Conservation (phyloP, 129 eudicot species). For the Flaveria ramosissima region DNA sequence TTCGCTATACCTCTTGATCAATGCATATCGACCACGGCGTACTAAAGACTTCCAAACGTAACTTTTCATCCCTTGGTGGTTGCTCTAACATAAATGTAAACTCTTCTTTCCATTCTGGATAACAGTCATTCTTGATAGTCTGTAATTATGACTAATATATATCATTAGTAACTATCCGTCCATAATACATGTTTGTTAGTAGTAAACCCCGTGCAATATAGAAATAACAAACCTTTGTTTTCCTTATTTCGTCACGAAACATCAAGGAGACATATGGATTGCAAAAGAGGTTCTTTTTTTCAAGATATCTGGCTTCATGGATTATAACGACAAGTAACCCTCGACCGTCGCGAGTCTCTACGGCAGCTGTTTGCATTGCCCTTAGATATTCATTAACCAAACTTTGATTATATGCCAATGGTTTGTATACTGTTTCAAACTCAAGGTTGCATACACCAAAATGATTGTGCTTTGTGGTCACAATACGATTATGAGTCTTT, state of each 20-base stretch:
- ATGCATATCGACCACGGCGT: neutral
- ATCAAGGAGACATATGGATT: conserved; percentile 50
- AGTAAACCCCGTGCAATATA: too few relatives aligned
- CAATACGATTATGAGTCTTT: neutral
- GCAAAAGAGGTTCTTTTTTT: conserved; percentile 32
- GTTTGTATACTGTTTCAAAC: neutral
- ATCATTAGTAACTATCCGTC: too few relatives aligned
- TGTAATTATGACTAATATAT: neutral
- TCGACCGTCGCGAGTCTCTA: conserved; percentile 43
- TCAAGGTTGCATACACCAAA: neutral
- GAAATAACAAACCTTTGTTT: conserved; percentile 46
- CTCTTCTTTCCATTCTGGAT: conserved; percentile 71
- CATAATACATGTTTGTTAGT: too few relatives aligned
- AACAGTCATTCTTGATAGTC: conserved; percentile 52
- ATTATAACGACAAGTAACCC: conserved; percentile 64
- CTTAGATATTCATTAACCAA: neutral
- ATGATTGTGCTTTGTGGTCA: neutral
- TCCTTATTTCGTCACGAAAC: conserved; percentile 55
- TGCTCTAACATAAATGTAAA: conserved; percentile 65
- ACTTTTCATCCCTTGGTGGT: conserved; percentile 41
- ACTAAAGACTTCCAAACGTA: neutral
- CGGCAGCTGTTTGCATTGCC: neutral
- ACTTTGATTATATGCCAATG: neutral
- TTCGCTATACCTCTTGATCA: conserved; percentile 35
- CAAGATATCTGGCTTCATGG: conserved; percentile 62